Percentiles rank a stretch among this genome's conserved stretches.
Evolutionary conservation across 345 rosid species (phyloP).

Genomic region (Eucalyptus regnans): DNA sequence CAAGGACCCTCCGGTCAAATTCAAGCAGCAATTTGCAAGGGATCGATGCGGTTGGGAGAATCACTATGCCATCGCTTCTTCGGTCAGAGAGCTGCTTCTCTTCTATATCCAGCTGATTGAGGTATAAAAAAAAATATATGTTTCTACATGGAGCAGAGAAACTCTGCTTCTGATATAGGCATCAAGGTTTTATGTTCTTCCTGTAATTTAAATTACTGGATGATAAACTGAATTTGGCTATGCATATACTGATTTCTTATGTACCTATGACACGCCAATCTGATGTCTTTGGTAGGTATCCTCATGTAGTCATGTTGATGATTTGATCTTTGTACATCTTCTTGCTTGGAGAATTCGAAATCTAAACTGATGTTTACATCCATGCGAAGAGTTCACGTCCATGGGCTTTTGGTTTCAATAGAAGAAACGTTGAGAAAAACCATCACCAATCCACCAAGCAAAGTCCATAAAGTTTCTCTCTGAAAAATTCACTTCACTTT

Average conservation of each 20-base stretch:
- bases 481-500: background rate
- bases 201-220: background rate
- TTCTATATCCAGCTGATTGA: background rate
- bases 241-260: background rate
- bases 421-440: background rate
- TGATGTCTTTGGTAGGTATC: background rate
- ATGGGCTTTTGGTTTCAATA: background rate
- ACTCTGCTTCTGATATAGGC: background rate
- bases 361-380: background rate
- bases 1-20: slow-evolving; percentile 12
- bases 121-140: background rate
- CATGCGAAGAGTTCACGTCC: background rate
- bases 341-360: background rate
- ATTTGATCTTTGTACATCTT: background rate
- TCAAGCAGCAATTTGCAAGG: slow-evolving; percentile 29
- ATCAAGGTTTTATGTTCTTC: background rate
- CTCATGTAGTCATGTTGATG: background rate
- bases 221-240: background rate
- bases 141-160: background rate
- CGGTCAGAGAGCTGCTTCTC: slow-evolving; percentile 4
- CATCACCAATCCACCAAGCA: background rate
- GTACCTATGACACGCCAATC: background rate
- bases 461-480: background rate
- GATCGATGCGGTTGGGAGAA: background rate
- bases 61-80: background rate